Base-by-base conservation (phyloP, 2,329 filamentous ascomycete species). In the Helotiales sp. region DNA sequence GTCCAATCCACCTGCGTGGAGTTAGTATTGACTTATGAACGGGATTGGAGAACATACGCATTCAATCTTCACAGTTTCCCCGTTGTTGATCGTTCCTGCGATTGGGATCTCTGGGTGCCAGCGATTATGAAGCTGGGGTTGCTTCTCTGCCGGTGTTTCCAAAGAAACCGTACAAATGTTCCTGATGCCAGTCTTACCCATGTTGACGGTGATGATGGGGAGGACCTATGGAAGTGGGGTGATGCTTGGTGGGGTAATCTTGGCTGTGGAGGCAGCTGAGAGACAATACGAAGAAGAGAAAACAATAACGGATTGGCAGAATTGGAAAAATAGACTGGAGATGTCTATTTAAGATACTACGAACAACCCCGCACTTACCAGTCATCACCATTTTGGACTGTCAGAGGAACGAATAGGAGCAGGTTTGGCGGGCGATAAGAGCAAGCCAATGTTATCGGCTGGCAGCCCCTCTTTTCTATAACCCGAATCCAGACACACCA, bases 31-130 rank as follows among this genome's bases (percentile, higher is more conserved):
- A 20, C 1, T 45, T 45, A 5, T 6, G n/a, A 45, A 20, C 17
- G 17, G 28, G 13, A 6, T n/a, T 45, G 20, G 50, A 47, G 4
- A 15, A 73, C 73, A 26, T 72, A 76, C 83, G 75, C 94, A 97
- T 83, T 97, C 93, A 71, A 97, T 97, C 80, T 96, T 97, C 72
- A 97, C 93, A 0, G 92, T 92, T 80, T 97, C 94, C 32, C 90
- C 90, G 75, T 94, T 89, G 74, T 91, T 89, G 75, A 97, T 93
- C 1, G 85, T 88, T 34, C 84, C 91, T 60, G 84, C 85, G 64
- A 86, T 87, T 0, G 94, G 94, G 61, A 97, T 90, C 71, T 97
- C 93, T 40, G 94, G 94, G 76, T 97, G 94, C 94, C 93, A 97
- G 78, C 93, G 86, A 76, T 97, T 97, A 80, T 95, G 92, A 10